These are phyloP conservation scores for Bauhinia variegata DNA, from an alignment of 306 rosid genomes.

Conservation along the genomic window DNA sequence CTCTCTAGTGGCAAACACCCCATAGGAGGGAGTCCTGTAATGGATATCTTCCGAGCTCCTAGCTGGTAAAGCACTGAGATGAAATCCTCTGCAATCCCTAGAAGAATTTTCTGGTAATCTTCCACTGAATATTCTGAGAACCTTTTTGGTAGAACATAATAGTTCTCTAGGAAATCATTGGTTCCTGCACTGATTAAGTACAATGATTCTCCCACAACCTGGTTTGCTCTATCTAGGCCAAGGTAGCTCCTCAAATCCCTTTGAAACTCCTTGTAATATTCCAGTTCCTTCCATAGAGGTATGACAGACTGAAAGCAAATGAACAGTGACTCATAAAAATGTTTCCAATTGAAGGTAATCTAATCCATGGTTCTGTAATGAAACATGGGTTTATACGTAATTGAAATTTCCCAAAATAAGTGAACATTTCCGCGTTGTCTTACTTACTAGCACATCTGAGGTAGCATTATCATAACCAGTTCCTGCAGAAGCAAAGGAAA, in stretches of 20 bases:
- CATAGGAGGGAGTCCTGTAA: slow-evolving; percentile 65
- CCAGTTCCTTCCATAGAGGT: slow-evolving; percentile 65
- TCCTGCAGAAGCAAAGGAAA: slow-evolving; percentile 74
- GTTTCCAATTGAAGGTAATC: too few species aligned
- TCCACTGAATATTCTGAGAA: slow-evolving; percentile 49
- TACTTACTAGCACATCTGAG: slow-evolving; percentile 59
- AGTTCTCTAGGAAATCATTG: slow-evolving; percentile 68
- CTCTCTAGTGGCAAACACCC: slow-evolving; percentile 72
- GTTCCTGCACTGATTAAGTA: slow-evolving; percentile 60
- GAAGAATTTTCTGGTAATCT: slow-evolving; percentile 50
- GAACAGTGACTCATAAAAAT: not conserved
- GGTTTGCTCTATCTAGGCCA: slow-evolving; percentile 48
- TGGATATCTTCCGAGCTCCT: slow-evolving; percentile 52
- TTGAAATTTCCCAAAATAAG: not conserved
- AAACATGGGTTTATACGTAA: too few species aligned
- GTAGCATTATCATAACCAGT: slow-evolving; percentile 66
- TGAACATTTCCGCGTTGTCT: not conserved
- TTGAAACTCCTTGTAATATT: slow-evolving; percentile 59
- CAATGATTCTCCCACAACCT: slow-evolving; percentile 48
- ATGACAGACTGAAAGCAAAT: slow-evolving; percentile 56
- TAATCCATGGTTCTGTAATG: not conserved
- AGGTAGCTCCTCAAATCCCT: slow-evolving; percentile 45
- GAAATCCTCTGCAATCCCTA: slow-evolving; percentile 45
- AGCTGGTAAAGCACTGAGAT: slow-evolving; percentile 39
- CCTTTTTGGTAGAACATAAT: slow-evolving; percentile 41